Percentiles rank a stretch among this genome's conserved stretches.
These are phyloP conservation scores for Ceratobasidium papillatum DNA, from an alignment of 1,284 basidiomycete genomes.

Conservation along the genomic window DNA sequence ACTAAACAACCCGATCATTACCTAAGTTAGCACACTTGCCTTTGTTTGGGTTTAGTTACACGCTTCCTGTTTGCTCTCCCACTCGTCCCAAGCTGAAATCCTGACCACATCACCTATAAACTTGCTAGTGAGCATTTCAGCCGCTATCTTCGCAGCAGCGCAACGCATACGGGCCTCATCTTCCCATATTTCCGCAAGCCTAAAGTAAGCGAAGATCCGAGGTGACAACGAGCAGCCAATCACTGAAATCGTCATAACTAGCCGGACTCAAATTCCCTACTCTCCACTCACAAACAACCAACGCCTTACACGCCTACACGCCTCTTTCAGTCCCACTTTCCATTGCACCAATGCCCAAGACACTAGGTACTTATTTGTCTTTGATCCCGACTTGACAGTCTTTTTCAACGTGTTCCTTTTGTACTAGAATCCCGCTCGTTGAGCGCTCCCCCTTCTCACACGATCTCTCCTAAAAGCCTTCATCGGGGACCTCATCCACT, in stretches of 20 bases:
- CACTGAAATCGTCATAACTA: slow-evolving; percentile 40
- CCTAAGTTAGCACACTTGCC: slow-evolving; percentile 18
- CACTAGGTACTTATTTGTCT: slow-evolving; percentile 16
- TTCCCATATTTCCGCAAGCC: background rate
- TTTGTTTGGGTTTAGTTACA: slow-evolving; percentile 26
- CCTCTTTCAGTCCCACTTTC: background rate
- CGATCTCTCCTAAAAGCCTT: slow-evolving; percentile 12
- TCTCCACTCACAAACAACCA: slow-evolving; percentile 15
- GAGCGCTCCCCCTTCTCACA: slow-evolving; percentile 37
- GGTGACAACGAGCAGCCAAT: slow-evolving; percentile 33
- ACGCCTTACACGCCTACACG: background rate
- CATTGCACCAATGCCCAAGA: slow-evolving; percentile 26
- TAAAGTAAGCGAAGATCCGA: slow-evolving; percentile 23
- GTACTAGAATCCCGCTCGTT: slow-evolving; percentile 32
- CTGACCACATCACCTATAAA: slow-evolving; percentile 10
- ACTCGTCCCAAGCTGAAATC: slow-evolving; percentile 30
- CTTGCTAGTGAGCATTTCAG: background rate
- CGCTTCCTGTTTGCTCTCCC: slow-evolving; percentile 23
- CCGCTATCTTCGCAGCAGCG: background rate
- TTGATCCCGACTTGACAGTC: background rate
- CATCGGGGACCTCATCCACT: slow-evolving; percentile 24
- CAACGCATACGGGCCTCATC: background rate
- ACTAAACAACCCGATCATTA: slow-evolving; percentile 12
- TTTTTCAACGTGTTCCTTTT: slow-evolving; percentile 25
- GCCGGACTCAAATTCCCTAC: slow-evolving; percentile 26